Base-by-base conservation (phyloP, 768 basidiomycete genomes). In the Rhodotorula graminis region DNA sequence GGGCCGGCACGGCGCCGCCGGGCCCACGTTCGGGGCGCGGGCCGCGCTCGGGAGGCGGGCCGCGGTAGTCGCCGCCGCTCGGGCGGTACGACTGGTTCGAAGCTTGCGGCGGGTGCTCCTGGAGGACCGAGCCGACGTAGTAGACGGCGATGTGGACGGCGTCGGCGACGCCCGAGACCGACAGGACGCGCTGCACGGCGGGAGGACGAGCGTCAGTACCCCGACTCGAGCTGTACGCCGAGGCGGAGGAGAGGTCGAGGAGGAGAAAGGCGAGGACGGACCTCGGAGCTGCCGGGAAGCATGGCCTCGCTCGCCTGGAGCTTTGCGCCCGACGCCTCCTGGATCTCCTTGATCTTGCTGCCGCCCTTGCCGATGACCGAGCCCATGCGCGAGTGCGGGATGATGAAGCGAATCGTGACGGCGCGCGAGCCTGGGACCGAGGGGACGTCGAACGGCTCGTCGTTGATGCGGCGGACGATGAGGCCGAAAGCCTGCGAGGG, bases 61-160 rank as follows among this genome's bases (percentile, higher is more conserved):
- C 56, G 49, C 59, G 60, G 33, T 60, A 64, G 31, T 62, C 42
- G 50, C 60, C 55, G 2, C 47, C 62, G 9, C 44, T 46, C 44
- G 74, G 70, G 18, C 70, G 62, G 70, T 75, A 71, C 53, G 77
- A 81, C 33, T 83, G 81, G 78, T 83, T 82, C 63, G 85, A 82
- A 8, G 65, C 5, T 15, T 65, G 89, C 80, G 96, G 93, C 76
- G 95, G 90, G 75, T 80, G 81, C 77, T 84, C 83, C 67, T 82
- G 80, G 66, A 99, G 88, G 78, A 98, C 96, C 75, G 93, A 97
- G 67, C 96, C 96, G 73, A 99, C 94, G 81, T 99, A 98, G 83
- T 98, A 99, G 8, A 95, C 97, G 53, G 96, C 96, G 74, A 99
- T 99, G 81, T 99, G 96, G 69, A 99, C 93, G 44, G 96, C 96